These are phyloP conservation scores for Colletotrichum agaves DNA, from an alignment of 2,329 filamentous ascomycete species.

Conservation along the genomic window DNA sequence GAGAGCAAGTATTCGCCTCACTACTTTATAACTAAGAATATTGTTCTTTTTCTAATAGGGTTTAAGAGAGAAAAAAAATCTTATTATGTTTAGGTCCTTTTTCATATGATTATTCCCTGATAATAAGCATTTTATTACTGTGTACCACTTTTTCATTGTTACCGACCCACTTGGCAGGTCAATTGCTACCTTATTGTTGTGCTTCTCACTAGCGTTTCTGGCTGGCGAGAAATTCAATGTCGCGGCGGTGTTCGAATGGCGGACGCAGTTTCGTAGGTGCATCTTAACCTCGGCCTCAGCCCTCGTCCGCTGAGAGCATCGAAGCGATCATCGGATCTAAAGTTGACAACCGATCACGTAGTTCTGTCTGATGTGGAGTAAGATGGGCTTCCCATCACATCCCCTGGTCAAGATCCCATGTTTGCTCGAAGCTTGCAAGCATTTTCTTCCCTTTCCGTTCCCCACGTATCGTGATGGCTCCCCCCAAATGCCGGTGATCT, in stretches of 20 bases:
- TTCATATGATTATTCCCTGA: no score
- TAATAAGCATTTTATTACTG: no score
- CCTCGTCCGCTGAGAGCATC: not conserved
- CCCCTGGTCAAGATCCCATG: constrained; percentile 21
- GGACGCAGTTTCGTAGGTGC: not conserved
- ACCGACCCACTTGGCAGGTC: no score
- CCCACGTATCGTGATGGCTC: constrained; percentile 4
- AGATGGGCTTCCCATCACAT: constrained; percentile 2
- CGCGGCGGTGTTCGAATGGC: not conserved
- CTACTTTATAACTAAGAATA: no score
- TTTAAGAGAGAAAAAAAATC: no score
- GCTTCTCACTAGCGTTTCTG: not conserved
- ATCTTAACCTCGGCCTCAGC: not conserved
- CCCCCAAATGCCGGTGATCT: not conserved
- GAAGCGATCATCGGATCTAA: constrained; percentile 16
- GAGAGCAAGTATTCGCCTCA: no score
- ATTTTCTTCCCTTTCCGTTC: constrained; percentile 19
- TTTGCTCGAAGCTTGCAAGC: constrained; percentile 7
- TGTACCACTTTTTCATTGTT: no score
- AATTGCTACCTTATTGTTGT: not conserved
- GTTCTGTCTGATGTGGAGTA: not conserved
- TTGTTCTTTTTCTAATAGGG: no score
- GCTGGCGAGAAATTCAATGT: not conserved
- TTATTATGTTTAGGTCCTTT: no score
- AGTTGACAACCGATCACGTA: not conserved